These are phyloP conservation scores for Raffaelea arxii DNA, from an alignment of 2,329 filamentous ascomycete genomes.

Conservation along the genomic window DNA sequence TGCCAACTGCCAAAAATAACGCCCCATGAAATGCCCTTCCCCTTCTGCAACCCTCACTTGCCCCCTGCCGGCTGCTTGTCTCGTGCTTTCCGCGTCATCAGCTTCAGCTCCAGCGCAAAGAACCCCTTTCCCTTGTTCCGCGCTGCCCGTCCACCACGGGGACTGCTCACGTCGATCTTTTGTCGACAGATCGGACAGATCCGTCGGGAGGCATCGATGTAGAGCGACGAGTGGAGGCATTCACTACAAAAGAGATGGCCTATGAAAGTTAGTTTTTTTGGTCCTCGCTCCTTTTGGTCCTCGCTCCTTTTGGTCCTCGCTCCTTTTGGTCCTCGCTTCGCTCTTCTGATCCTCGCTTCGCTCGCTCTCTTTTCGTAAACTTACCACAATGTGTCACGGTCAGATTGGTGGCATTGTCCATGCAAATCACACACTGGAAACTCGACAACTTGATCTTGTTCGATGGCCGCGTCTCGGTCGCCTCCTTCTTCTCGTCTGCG, in stretches of 20 bases:
- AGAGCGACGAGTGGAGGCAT: conserved; percentile 51
- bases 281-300: too few relatives aligned
- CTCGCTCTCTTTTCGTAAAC: too few relatives aligned
- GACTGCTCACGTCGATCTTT: conserved; percentile 34
- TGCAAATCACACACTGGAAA: conserved; percentile 59
- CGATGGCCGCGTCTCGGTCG: conserved; percentile 20
- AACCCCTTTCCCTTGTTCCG: conserved; percentile 38
- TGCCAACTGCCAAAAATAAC: too few relatives aligned
- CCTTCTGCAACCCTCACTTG: background rate
- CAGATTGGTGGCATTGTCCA: conserved; percentile 49
- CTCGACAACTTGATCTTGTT: conserved; percentile 41
- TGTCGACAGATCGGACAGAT: conserved; percentile 56
- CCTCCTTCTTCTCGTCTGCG: background rate
- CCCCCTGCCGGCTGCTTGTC: conserved; percentile 31
- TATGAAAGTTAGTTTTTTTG: conserved; percentile 22
- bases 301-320: too few relatives aligned
- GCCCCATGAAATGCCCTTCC: background rate
- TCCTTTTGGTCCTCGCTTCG: too few relatives aligned
- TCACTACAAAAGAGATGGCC: conserved; percentile 56
- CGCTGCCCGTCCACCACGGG: conserved; percentile 23
- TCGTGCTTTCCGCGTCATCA: conserved; percentile 46
- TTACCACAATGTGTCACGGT: conserved; percentile 59
- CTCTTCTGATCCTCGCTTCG: too few relatives aligned
- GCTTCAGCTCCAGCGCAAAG: conserved; percentile 52
- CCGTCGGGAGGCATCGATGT: conserved; percentile 44